These are phyloP conservation scores for Jackrogersella multiformis DNA, from an alignment of 495 filamentous ascomycete genomes.

Conservation along the genomic window DNA sequence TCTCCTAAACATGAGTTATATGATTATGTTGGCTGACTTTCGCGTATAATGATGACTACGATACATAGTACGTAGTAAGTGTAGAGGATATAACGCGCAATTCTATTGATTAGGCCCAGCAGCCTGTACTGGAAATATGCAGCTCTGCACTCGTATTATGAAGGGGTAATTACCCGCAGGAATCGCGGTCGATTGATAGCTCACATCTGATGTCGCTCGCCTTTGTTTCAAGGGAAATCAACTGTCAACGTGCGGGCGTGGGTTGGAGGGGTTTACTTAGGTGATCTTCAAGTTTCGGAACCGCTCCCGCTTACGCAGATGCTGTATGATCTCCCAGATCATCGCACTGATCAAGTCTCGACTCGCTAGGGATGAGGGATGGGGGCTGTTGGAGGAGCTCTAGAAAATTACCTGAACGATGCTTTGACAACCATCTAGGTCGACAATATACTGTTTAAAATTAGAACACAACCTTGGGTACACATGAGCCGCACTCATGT, in stretches of 20 bases:
- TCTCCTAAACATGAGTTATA: not conserved
- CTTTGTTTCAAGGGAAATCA: slow-evolving; percentile 25
- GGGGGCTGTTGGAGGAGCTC: slow-evolving; percentile 1
- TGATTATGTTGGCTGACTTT: not conserved
- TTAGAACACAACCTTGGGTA: slow-evolving; percentile 39
- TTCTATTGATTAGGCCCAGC: not conserved
- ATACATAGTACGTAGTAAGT: not conserved
- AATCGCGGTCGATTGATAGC: not conserved
- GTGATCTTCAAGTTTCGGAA: slow-evolving; percentile 30
- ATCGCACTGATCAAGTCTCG: slow-evolving; percentile 20
- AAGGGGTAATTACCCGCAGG: not conserved
- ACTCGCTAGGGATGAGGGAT: not conserved
- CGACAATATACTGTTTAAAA: slow-evolving; percentile 20
- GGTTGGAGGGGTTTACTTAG: slow-evolving; percentile 5
- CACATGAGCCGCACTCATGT: slow-evolving; percentile 20
- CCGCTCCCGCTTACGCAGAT: slow-evolving; percentile 28
- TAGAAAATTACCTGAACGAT: not conserved
- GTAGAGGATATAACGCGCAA: not conserved
- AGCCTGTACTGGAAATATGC: no score
- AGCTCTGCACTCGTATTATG: not conserved
- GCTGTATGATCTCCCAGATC: slow-evolving; percentile 33
- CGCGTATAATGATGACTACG: not conserved
- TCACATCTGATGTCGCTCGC: slow-evolving; percentile 5
- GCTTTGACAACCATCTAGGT: not conserved
- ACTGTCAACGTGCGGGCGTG: slow-evolving; percentile 9